A percentile compares a stretch with the other conserved stretches of the same genome.
These are phyloP conservation scores for Yamadazyma ubonensis DNA, from an alignment of 805 yeast species.

Conservation along the genomic window DNA sequence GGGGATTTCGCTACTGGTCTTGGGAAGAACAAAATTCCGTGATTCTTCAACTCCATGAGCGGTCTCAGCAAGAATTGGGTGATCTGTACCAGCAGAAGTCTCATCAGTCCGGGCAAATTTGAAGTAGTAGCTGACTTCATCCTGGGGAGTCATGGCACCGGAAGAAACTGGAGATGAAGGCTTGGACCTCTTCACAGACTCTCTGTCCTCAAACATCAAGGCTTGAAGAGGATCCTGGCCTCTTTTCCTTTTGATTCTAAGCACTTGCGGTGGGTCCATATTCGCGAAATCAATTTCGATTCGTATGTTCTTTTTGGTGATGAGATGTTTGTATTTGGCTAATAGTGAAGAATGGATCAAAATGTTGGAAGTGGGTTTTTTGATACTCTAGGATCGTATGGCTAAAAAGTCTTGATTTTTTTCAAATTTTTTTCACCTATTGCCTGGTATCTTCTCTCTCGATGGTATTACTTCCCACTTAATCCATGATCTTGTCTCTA, in stretches of 20 bases:
- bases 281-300: too few relatives aligned
- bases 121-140: conserved; percentile 34
- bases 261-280: conserved; percentile 54
- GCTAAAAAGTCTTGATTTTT: too few relatives aligned
- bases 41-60: conserved; percentile 11
- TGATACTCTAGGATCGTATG: too few relatives aligned
- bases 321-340: too few relatives aligned
- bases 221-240: conserved; percentile 89
- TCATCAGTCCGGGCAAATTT: conserved; percentile 38
- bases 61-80: conserved; percentile 12
- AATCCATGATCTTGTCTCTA: too few relatives aligned
- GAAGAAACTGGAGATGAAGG: conserved; percentile 36
- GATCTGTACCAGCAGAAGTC: conserved; percentile 5
- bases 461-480: too few relatives aligned
- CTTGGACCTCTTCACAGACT: conserved; percentile 41
- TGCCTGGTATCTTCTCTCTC: too few relatives aligned
- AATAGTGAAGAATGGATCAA: too few relatives aligned
- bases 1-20: conserved; percentile 38
- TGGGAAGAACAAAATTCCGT: conserved; percentile 38
- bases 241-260: conserved; percentile 83
- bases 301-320: too few relatives aligned
- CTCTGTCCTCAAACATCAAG: conserved; percentile 47
- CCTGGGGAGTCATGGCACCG: conserved; percentile 23
- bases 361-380: too few relatives aligned
- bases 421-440: too few relatives aligned